These are phyloP conservation scores for Sclerotiophoma versabilis DNA, from an alignment of 2,329 filamentous ascomycete genomes.

Conservation along the genomic window DNA sequence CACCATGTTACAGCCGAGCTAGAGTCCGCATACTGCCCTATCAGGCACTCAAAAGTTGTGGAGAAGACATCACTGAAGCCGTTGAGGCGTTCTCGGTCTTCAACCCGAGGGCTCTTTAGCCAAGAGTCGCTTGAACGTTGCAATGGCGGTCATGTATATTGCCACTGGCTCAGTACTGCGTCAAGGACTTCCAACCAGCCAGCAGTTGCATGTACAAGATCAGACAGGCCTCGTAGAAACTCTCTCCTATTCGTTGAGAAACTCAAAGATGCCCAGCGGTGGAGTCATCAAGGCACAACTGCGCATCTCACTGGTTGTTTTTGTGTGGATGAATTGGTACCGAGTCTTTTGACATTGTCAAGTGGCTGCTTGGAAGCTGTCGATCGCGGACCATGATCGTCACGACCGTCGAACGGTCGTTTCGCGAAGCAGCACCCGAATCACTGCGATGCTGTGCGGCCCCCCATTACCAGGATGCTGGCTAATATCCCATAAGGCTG, in stretches of 20 bases:
- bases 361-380: too few species aligned
- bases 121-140: background rate
- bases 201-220: too few species aligned
- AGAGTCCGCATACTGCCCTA: background rate
- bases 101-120: background rate
- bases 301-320: too few species aligned
- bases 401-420: background rate
- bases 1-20: background rate
- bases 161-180: background rate
- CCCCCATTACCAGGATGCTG: slow-evolving; percentile 24
- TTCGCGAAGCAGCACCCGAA: slow-evolving; percentile 9
- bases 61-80: background rate
- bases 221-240: too few species aligned
- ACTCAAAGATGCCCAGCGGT: too few species aligned
- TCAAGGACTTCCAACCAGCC: too few species aligned
- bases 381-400: too few species aligned
- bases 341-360: too few species aligned
- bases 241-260: too few species aligned
- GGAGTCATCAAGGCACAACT: too few species aligned
- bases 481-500: slow-evolving; percentile 23
- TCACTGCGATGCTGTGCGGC: slow-evolving; percentile 7
- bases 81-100: slow-evolving; percentile 1
- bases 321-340: too few species aligned
- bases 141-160: background rate
- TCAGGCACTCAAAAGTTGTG: background rate